Evolutionary conservation across 352 stramenopile genomes (phyloP), one percentile per base, ranked within the genome.

Genomic region (Pilasporangium apinafurcum): DNA sequence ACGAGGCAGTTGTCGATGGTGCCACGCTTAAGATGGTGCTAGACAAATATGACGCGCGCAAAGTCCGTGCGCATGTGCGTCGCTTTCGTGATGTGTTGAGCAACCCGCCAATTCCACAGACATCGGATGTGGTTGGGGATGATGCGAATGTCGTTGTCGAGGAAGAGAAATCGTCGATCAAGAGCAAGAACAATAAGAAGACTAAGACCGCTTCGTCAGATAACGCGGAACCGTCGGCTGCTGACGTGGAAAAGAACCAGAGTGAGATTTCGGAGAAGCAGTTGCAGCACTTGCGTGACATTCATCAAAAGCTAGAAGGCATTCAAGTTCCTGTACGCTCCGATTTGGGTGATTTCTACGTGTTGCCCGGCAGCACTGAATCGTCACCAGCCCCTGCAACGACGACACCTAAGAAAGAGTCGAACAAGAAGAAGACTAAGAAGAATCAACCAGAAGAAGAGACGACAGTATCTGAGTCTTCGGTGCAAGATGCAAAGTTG

Each of bases 1-100:
- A 89, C 59, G 73, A 86, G 37, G 55, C 61, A 22, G 65, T 91
- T 26, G 53, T 47, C n/a, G 71, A 95, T 36, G 68, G 66, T 33
- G 60, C 44, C 12, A 83, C 66, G 44, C 53, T 92, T 39, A 70
- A 74, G 36, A 93, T 95, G 70, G 71, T 90, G 44, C 70, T 90
- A 37, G 83, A 95, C 21, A 90, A 86, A 53, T 95, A 93, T 49
- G 80, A 92, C 51, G 72, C 82, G 4, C 77, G 82, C 52, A 95
- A 93, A 47, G 83, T 79, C 44, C 81, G 81, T 33, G 59, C 59
- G 14, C 83, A 95, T 25, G 77, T 95, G 55, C 78, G 80, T 34
- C 81, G 82, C 44, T 83, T 95, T 48, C 83, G 83, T 29, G 81
- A 95, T 28, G 65, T 91, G 37, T 53, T 91, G 44, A 56, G 62